These are phyloP conservation scores for Karstenula rhodostoma DNA, from an alignment of 2,329 filamentous ascomycete species.

Conservation along the genomic window DNA sequence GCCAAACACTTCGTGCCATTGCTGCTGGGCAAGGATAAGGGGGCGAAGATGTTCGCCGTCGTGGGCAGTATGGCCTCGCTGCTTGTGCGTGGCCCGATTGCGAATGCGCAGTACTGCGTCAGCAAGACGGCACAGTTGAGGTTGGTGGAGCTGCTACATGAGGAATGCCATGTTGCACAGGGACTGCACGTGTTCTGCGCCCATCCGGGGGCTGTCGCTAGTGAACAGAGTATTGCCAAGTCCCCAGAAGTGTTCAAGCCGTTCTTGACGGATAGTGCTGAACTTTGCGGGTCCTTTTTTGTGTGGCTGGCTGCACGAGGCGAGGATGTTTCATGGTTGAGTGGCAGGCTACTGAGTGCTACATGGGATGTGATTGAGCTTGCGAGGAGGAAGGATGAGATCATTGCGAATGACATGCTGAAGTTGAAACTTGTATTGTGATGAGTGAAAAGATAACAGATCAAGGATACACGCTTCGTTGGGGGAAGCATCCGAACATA, in stretches of 20 bases:
- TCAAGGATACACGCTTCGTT: too few species aligned
- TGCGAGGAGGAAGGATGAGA: constrained; percentile 25
- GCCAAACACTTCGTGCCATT: constrained; percentile 48
- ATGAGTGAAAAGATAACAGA: too few species aligned
- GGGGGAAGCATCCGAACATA: too few species aligned
- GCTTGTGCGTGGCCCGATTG: constrained; percentile 45
- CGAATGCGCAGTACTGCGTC: constrained; percentile 46
- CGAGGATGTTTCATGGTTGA: constrained; percentile 36
- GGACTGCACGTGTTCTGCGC: constrained; percentile 36
- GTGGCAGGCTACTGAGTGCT: constrained; percentile 36
- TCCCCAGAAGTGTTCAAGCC: constrained; percentile 36
- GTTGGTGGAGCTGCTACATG: constrained; percentile 33
- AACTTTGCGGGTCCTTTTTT: constrained; percentile 43
- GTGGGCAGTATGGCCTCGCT: constrained; percentile 43
- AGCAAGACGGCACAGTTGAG: constrained; percentile 41
- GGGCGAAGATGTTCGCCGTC: constrained; percentile 34
- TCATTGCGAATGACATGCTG: constrained; percentile 37
- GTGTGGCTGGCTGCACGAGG: constrained; percentile 43
- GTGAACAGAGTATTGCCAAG: constrained; percentile 36
- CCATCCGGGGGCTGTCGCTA: constrained; percentile 43
- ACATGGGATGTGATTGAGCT: constrained; percentile 44
- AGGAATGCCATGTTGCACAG: constrained; percentile 30
- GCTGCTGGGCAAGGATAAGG: constrained; percentile 25
- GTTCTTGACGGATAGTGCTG: constrained; percentile 39
- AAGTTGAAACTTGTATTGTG: constrained; percentile 27